phyloP scores from a whole-genome alignment of 441 rosid species.

The Gossypium davidsonii region DNA sequence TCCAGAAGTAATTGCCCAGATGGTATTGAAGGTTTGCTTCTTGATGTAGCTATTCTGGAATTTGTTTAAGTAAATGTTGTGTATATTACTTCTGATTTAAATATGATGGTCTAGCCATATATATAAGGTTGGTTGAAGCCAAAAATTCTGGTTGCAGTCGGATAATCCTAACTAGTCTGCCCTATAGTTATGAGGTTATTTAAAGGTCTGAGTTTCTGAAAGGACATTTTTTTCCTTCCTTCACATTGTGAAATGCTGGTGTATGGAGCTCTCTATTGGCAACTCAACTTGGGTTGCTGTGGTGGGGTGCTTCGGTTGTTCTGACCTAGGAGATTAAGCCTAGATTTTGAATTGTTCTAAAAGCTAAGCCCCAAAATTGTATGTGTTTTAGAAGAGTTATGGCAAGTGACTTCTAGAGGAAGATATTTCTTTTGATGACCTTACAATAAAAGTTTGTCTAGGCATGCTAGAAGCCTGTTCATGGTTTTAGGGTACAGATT shows the following conservation, averaged over 20 bases:
- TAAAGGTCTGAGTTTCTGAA: no score
- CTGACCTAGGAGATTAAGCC: no score
- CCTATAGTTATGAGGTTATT: neutral
- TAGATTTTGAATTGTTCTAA: no score
- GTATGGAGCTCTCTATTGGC: no score
- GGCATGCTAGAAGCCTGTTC: neutral
- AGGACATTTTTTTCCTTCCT: no score
- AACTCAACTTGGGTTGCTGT: no score
- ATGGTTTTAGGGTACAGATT: neutral
- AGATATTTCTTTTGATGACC: neutral
- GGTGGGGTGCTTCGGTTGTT: no score
- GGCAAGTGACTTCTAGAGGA: no score
- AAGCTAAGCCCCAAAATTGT: no score
- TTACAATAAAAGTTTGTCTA: neutral
- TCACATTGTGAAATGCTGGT: no score
- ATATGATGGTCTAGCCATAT: neutral
- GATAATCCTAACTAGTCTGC: neutral
- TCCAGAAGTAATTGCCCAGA: slow-evolving; percentile 65
- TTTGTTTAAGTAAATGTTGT: neutral
- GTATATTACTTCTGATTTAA: neutral
- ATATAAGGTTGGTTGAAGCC: neutral
- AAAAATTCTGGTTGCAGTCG: neutral
- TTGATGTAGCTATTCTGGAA: neutral
- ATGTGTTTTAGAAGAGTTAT: no score
- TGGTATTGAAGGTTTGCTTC: slow-evolving; percentile 74